phyloP scores from a whole-genome alignment of 768 basidiomycete species.

The Termitomyces sp. region DNA sequence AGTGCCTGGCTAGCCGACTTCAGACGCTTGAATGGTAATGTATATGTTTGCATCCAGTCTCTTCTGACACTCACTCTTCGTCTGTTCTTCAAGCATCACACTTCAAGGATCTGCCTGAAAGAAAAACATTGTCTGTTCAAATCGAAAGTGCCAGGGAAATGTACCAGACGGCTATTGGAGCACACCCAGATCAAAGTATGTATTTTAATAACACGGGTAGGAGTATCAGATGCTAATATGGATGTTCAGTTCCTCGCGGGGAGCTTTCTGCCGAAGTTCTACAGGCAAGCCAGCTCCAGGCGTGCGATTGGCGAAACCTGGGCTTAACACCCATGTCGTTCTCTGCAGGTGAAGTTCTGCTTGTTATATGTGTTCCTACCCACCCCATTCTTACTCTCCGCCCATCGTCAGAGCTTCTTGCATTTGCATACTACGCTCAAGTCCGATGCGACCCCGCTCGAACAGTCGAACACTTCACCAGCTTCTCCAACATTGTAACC shows the following conservation, averaged over 20 bases:
- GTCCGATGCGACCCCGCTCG: slow-evolving; percentile 73
- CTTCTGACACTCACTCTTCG: slow-evolving; percentile 4
- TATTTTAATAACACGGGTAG: background rate
- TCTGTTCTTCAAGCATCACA: slow-evolving; percentile 32
- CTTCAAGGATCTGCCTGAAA: slow-evolving; percentile 39
- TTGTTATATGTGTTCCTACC: background rate
- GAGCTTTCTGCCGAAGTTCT: slow-evolving; percentile 41
- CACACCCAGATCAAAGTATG: slow-evolving; percentile 77
- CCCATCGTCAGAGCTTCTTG: slow-evolving; percentile 54
- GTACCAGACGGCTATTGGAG: slow-evolving; percentile 71
- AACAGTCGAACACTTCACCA: slow-evolving; percentile 63
- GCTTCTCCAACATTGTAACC: slow-evolving; percentile 49
- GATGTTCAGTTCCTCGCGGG: slow-evolving; percentile 48
- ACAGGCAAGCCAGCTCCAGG: slow-evolving; percentile 32
- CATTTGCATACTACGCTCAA: slow-evolving; percentile 79
- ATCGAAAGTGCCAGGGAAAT: slow-evolving; percentile 62
- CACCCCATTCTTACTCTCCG: slow-evolving; percentile 3
- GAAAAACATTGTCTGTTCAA: slow-evolving; percentile 44
- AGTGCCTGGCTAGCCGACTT: slow-evolving; percentile 65
- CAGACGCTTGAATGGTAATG: slow-evolving; percentile 42
- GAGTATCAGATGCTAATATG: slow-evolving; percentile 9
- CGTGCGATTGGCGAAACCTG: slow-evolving; percentile 43
- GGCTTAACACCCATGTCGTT: slow-evolving; percentile 69
- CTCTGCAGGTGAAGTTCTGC: slow-evolving; percentile 48
- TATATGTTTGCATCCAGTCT: background rate